Conservation (phyloP, 306 rosid species). For the Ziziphus jujuba region DNA sequence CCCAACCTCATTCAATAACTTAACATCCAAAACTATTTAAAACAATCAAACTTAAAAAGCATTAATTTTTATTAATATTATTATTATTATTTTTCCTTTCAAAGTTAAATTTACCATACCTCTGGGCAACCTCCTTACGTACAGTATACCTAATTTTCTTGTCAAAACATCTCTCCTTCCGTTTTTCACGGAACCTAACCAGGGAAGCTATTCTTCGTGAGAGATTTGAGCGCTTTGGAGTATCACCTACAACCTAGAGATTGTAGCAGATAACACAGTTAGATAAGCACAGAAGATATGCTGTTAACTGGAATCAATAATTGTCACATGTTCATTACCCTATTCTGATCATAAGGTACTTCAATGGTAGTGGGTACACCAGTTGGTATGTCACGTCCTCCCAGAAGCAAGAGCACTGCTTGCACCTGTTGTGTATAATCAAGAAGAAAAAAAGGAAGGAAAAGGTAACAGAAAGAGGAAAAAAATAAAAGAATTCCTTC, state of each 20-base stretch:
- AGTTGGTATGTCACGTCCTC: slow-evolving; percentile 67
- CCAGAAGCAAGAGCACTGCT: slow-evolving; percentile 89
- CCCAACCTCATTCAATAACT: neutral
- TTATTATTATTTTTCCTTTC: neutral
- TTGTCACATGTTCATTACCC: slow-evolving; percentile 50
- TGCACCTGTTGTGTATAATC: slow-evolving; percentile 63
- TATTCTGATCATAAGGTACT: slow-evolving; percentile 54
- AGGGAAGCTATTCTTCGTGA: slow-evolving; percentile 94
- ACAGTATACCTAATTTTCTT: slow-evolving; percentile 94
- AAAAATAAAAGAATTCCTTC: neutral
- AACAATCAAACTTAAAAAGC: neutral
- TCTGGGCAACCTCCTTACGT: slow-evolving; percentile 96
- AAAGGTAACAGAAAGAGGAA: neutral
- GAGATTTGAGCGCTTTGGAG: slow-evolving; percentile 69
- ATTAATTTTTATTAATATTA: neutral
- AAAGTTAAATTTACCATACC: slow-evolving; percentile 49
- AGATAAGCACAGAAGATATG: slow-evolving; percentile 35
- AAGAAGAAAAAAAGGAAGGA: neutral
- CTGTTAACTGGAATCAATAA: slow-evolving; percentile 20
- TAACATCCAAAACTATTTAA: neutral
- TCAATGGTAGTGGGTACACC: slow-evolving; percentile 56
- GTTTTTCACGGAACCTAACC: slow-evolving; percentile 93
- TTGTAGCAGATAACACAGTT: slow-evolving; percentile 29
- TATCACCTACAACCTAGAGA: slow-evolving; percentile 58
- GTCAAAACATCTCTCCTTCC: slow-evolving; percentile 96